Base-by-base conservation (phyloP, 495 filamentous ascomycete species). In the Aspergillus asperescens region DNA sequence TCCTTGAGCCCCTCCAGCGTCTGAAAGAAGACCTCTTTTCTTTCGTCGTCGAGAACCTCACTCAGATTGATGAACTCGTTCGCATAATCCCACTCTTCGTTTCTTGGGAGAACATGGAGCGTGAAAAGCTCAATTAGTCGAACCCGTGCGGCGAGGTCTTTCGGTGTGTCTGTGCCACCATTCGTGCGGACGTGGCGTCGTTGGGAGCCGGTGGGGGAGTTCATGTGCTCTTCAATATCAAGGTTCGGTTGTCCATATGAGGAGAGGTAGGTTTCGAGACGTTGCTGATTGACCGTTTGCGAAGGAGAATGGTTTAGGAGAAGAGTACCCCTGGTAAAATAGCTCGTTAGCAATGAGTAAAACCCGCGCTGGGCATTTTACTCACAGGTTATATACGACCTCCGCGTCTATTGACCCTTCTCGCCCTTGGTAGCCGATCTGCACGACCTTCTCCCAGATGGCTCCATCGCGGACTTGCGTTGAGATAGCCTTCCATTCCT, bases 11-110 rank as follows among this genome's bases (percentile, higher is more conserved):
- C 66, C 28, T 82, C 76, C 20, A 84, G 63, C 20, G 79, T 88
- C 57, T 89, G 86, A 3, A 92, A 62, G 65, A 94, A 94, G 1
- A 83, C 82, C 42, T 96, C 93, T 64, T 88, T 84, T 28, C 87
- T 80, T 64, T 97, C 93, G 50, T 97, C 92, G 64, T 96, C 93
- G 1, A 98, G 81, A 19, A 93, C 80, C 31, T 90, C 81, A 61
- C 81, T 89, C 54, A 89, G 75, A 51, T 75, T 83, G 51, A 97
- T 91, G 71, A 97, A 97, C 57, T 93, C 87, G 22, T 79, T 77
- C 0, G 93, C 89, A 62, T 96, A 96, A 37, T 92, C 87, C 93
- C 94, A 98, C 71, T 97, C 89, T 28, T 84, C 82, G 59, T 95
- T 96, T 32, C 87, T 79, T 13, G 90, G 84, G 13, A 98, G 82